Evolutionary conservation across 2,329 filamentous ascomycete genomes (phyloP).

Genomic region (Alternaria brassicae): DNA sequence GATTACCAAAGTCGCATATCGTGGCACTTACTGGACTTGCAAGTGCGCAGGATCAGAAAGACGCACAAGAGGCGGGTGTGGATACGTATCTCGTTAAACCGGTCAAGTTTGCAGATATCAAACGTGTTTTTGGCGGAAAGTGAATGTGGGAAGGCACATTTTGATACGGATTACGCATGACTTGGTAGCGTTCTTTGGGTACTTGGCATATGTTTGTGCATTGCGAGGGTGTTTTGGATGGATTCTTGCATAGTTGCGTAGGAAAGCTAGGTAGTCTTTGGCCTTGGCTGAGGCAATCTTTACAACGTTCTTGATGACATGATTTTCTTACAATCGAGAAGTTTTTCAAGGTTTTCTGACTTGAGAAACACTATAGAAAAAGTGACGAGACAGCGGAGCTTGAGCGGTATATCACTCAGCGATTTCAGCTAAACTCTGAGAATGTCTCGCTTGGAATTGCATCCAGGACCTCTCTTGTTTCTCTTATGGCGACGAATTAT

Average conservation of each 20-base stretch:
- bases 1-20: constrained; percentile 30
- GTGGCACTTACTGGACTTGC: constrained; percentile 51
- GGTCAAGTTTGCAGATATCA: constrained; percentile 47
- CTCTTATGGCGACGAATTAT: too few species aligned
- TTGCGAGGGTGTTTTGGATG: constrained; percentile 7
- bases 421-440: too few species aligned
- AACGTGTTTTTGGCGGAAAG: constrained; percentile 32
- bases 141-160: not conserved
- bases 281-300: not conserved
- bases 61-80: constrained; percentile 45
- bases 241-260: not conserved
- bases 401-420: too few species aligned
- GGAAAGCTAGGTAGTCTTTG: not conserved
- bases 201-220: not conserved
- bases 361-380: not conserved
- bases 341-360: not conserved
- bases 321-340: not conserved
- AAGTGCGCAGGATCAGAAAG: constrained; percentile 44
- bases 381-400: too few species aligned
- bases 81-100: constrained; percentile 51
- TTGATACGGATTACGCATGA: not conserved
- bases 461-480: too few species aligned
- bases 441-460: too few species aligned
- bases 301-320: not conserved
- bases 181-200: not conserved